Evolutionary conservation across 2,329 filamentous ascomycete species (phyloP).

Genomic region (Aspergillus sp.): DNA sequence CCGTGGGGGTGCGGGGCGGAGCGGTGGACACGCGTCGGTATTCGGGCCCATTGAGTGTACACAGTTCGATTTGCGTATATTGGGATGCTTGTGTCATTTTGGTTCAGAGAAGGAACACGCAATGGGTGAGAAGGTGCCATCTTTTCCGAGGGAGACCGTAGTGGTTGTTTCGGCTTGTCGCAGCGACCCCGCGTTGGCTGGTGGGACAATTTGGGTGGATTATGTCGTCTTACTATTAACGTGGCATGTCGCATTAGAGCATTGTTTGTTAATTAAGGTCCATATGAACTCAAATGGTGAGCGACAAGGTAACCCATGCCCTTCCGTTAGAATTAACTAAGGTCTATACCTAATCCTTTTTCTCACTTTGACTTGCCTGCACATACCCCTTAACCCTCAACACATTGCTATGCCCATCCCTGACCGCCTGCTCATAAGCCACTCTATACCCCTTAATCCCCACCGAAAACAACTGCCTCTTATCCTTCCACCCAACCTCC

Average conservation of each 20-base stretch:
- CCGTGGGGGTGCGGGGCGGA: slow-evolving; percentile 41
- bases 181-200: too few relatives aligned
- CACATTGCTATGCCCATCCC: background rate
- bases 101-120: too few relatives aligned
- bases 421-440: background rate
- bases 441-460: background rate
- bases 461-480: background rate
- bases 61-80: slow-evolving; percentile 45
- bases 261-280: too few relatives aligned
- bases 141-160: background rate
- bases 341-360: background rate
- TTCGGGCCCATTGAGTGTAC: slow-evolving; percentile 46
- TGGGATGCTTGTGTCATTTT: background rate
- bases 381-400: background rate
- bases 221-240: too few relatives aligned
- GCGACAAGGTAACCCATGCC: too few relatives aligned
- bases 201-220: too few relatives aligned
- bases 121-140: too few relatives aligned
- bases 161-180: too few relatives aligned
- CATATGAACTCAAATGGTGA: too few relatives aligned
- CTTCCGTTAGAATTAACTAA: too few relatives aligned
- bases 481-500: background rate
- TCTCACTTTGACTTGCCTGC: background rate
- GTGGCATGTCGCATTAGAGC: too few relatives aligned
- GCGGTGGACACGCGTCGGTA: slow-evolving; percentile 45